Evolutionary conservation across 345 rosid genomes (phyloP).

Genomic region (Rhizophora mangle): DNA sequence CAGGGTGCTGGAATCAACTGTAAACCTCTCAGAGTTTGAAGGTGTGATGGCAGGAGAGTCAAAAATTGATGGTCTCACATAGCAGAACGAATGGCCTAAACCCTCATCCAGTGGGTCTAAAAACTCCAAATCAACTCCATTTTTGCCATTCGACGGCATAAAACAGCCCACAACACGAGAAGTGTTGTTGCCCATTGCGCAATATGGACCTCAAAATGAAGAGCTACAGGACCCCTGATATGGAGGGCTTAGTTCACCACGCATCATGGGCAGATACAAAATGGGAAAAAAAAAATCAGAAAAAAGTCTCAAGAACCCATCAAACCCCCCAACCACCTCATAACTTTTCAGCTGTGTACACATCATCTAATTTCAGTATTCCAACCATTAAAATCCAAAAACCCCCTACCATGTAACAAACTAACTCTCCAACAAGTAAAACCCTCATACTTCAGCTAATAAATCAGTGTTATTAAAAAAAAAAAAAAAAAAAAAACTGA

Average conservation of each 20-base stretch:
- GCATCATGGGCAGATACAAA: constrained; percentile 53
- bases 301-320: constrained; percentile 43
- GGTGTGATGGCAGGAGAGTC: constrained; percentile 95
- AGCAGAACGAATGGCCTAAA: constrained; percentile 96
- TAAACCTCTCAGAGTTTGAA: constrained; percentile 87
- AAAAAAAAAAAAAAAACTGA: constrained; percentile 13
- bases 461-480: background rate
- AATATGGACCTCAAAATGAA: constrained; percentile 31
- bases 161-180: constrained; percentile 96
- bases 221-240: constrained; percentile 34
- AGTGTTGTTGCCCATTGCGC: constrained; percentile 85
- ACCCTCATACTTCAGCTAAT: constrained; percentile 16
- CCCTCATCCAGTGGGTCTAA: constrained; percentile 89
- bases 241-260: constrained; percentile 43
- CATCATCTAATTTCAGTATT: constrained; percentile 59
- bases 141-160: constrained; percentile 70
- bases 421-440: constrained; percentile 9
- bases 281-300: constrained; percentile 37
- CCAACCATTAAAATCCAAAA: constrained; percentile 19
- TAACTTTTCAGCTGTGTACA: constrained; percentile 37
- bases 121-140: constrained; percentile 78
- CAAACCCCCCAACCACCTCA: constrained; percentile 56
- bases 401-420: background rate
- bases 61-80: constrained; percentile 74
- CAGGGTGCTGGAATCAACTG: constrained; percentile 87